Conservation (phyloP, 2,329 filamentous ascomycete species). For the Emericellopsis cladophorae region DNA sequence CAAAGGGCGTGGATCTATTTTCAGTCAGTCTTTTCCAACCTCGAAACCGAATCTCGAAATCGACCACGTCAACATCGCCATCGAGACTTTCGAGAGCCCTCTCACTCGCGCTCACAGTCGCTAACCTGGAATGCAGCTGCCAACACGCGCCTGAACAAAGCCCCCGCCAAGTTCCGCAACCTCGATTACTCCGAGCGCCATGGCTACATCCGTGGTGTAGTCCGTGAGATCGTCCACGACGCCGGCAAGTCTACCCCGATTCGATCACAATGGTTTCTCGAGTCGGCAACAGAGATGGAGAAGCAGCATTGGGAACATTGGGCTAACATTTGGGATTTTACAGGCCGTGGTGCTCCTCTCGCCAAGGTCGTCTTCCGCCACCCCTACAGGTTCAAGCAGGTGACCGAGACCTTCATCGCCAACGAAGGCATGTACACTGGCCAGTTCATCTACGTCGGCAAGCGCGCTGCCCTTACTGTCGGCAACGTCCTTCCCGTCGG, state of each 20-base stretch:
- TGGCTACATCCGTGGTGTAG: constrained; percentile 93
- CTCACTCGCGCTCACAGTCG: too few relatives aligned
- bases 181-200: constrained; percentile 96
- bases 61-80: constrained; percentile 1
- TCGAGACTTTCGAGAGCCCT: neutral
- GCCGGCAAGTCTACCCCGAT: constrained; percentile 42
- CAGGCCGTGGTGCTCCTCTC: constrained; percentile 81
- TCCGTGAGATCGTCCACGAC: constrained; percentile 99
- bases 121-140: constrained; percentile 36
- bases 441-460: constrained; percentile 99
- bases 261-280: constrained; percentile 3
- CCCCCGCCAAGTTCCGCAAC: constrained; percentile 73
- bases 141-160: constrained; percentile 86
- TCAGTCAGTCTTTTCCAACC: constrained; percentile 29
- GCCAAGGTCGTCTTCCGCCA: constrained; percentile 95
- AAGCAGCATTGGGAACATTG: constrained; percentile 1
- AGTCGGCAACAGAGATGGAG: constrained; percentile 6
- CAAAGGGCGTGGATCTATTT: constrained; percentile 47
- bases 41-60: constrained; percentile 3
- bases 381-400: constrained; percentile 95
- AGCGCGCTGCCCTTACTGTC: constrained; percentile 93
- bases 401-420: constrained; percentile 99
- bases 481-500: constrained; percentile 94
- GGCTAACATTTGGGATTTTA: constrained; percentile 13
- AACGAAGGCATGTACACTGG: constrained; percentile 99